Conservation (phyloP, 768 basidiomycete genomes). For the Rhodotorula paludigena region DNA sequence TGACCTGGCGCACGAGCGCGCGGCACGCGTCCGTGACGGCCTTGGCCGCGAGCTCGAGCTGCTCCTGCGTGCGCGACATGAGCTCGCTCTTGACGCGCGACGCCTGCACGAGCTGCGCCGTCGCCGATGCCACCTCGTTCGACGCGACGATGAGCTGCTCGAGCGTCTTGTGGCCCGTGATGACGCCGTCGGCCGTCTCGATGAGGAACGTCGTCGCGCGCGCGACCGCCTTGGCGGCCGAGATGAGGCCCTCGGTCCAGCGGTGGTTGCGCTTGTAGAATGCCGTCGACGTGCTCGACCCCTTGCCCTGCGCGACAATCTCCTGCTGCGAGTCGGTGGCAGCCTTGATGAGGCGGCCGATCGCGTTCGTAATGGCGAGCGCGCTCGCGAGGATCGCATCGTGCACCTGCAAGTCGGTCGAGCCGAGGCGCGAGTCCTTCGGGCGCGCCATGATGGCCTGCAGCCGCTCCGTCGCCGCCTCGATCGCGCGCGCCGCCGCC, state of each 20-base stretch:
- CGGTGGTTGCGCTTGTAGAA: constrained; percentile 99
- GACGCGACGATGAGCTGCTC: constrained; percentile 99
- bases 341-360: constrained; percentile 87
- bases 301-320: constrained; percentile 91
- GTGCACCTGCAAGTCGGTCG: constrained; percentile 91
- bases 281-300: constrained; percentile 83
- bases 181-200: constrained; percentile 94
- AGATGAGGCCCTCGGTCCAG: constrained; percentile 98
- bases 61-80: constrained; percentile 98
- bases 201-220: constrained; percentile 93
- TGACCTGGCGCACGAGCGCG: constrained; percentile 92
- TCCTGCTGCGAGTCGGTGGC: constrained; percentile 98
- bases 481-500: constrained; percentile 86
- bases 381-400: constrained; percentile 92
- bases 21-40: constrained; percentile 97
- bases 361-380: constrained; percentile 91
- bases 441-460: constrained; percentile 88
- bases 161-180: constrained; percentile 82
- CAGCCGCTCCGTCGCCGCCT: constrained; percentile 79
- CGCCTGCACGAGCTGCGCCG: constrained; percentile 96
- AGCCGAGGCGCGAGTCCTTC: constrained; percentile 78
- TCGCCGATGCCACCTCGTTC: constrained; percentile 94
- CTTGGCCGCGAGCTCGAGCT: constrained; percentile 90
- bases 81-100: constrained; percentile 96
- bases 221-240: constrained; percentile 94